A percentile compares a stretch with the other conserved stretches of the same genome.
These are phyloP conservation scores for Trametes sp. DNA, from an alignment of 1,284 basidiomycete species.

Conservation along the genomic window DNA sequence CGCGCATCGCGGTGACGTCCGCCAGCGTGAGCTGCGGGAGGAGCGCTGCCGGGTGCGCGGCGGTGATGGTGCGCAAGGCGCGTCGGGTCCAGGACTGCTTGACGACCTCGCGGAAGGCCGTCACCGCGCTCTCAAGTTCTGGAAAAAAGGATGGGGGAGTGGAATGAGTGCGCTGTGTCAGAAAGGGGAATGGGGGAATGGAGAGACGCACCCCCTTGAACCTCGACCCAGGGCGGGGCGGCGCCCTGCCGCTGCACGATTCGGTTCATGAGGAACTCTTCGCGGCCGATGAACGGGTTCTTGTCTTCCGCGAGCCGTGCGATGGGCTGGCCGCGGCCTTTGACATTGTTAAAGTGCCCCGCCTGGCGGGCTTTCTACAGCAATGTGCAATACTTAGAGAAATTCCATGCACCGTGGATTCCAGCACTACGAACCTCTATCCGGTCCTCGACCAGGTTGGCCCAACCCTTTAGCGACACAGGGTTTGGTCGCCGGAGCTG, in stretches of 20 bases:
- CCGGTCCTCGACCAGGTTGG: slow-evolving; percentile 77
- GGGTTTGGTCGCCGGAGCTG: slow-evolving; percentile 55
- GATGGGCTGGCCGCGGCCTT: slow-evolving; percentile 81
- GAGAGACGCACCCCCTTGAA: slow-evolving; percentile 68
- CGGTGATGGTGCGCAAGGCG: slow-evolving; percentile 65
- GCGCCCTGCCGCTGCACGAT: slow-evolving; percentile 88
- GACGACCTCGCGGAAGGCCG: slow-evolving; percentile 71
- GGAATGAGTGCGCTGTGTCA: neutral
- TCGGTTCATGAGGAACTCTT: slow-evolving; percentile 88
- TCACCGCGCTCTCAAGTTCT: slow-evolving; percentile 65
- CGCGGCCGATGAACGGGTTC: slow-evolving; percentile 84
- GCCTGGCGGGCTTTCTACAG: slow-evolving; percentile 67
- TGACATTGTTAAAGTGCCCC: slow-evolving; percentile 78
- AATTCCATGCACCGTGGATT: neutral
- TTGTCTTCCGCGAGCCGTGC: slow-evolving; percentile 64
- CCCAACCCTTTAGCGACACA: slow-evolving; percentile 77
- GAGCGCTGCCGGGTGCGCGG: slow-evolving; percentile 51
- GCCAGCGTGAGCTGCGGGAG: slow-evolving; percentile 53
- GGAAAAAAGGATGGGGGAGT: neutral
- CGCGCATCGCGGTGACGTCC: slow-evolving; percentile 60
- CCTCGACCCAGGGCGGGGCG: slow-evolving; percentile 90
- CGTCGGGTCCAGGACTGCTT: slow-evolving; percentile 72
- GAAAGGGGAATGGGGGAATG: neutral
- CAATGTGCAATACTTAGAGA: neutral
- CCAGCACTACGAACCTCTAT: slow-evolving; percentile 65